A percentile compares a stretch with the other conserved stretches of the same genome.
These are phyloP conservation scores for Populus hybrid DNA, from an alignment of 441 rosid genomes.

Conservation along the genomic window DNA sequence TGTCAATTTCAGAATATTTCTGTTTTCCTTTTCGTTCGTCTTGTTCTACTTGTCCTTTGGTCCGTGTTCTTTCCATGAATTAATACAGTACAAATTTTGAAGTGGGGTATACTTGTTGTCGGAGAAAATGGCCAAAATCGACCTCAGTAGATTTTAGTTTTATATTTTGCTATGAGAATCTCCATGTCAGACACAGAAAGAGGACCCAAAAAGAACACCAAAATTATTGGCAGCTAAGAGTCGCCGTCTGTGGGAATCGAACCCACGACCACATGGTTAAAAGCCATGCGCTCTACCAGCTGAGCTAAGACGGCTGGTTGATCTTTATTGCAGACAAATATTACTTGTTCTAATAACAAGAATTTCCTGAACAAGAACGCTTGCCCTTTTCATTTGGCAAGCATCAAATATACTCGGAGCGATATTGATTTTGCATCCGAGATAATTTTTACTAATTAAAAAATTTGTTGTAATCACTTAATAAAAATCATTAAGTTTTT, in stretches of 20 bases:
- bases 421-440: not conserved
- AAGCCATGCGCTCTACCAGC: slow-evolving; percentile 16
- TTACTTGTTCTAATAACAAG: no score
- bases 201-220: not conserved
- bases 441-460: no score
- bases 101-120: slow-evolving; percentile 7
- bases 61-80: not conserved
- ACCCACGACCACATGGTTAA: slow-evolving; percentile 4
- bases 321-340: no score
- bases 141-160: not conserved
- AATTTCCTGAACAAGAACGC: not conserved
- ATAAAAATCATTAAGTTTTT: not conserved
- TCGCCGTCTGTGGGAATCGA: slow-evolving; percentile 30
- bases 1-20: not conserved
- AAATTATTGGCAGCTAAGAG: no score
- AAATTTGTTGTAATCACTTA: no score
- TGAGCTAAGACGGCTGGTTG: slow-evolving; percentile 29
- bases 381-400: not conserved
- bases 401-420: no score
- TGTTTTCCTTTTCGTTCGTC: not conserved
- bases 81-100: not conserved
- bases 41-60: no score
- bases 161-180: not conserved
- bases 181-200: not conserved
- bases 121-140: slow-evolving; percentile 8